Base-by-base conservation (phyloP, 2,329 filamentous ascomycete species). In the Colletotrichum neosansevieriae region DNA sequence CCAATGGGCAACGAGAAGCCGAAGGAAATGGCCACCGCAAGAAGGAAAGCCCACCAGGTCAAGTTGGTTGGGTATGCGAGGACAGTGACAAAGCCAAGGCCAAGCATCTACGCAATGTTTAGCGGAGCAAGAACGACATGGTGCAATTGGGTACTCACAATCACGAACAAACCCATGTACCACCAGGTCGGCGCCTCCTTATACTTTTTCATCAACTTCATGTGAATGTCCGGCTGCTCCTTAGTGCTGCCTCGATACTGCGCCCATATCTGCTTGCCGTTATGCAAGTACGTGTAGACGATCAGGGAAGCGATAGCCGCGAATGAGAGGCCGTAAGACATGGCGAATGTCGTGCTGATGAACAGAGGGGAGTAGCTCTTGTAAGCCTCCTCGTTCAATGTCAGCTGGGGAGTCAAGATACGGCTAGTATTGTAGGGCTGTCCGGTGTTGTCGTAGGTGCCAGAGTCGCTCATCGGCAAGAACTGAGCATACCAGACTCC, bases 391-490 rank as follows among this genome's bases (percentile, higher is more conserved):
- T 86, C 82, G 72, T 94, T 83, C 21, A 94, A 82, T 0, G 86
- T 90, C 58, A 87, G 87, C 2, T 91, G 83, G 0, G 85, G 74
- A 1, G 86, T 90, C 3, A 93, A 79, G 50, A 94, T 86, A 7
- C 84, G 84, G 3, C 82, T 81, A 1, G 91, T 90, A 73, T 94
- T 87, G 79, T 94, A 94, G 0, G 71, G 66, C 0, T 78, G 72
- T 3, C 89, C 91, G 0, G 85, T 92, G 73, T 94, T 93, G 78
- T 94, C 91, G 73, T 92, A 93, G 21, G 88, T 92, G 50, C 81
- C 82, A 1, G 89, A 88, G 74, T 92, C 90, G 73, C 87, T 92
- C 77, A 93, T 93, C 3, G 90, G 90, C 12, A 92, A 76, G 73
- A 86, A 92, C 65, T 85, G 77, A 3, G 83, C 83, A 73, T 89